These are phyloP conservation scores for Nitzschia palea DNA, from an alignment of 108 stramenopile species.

Conservation along the genomic window DNA sequence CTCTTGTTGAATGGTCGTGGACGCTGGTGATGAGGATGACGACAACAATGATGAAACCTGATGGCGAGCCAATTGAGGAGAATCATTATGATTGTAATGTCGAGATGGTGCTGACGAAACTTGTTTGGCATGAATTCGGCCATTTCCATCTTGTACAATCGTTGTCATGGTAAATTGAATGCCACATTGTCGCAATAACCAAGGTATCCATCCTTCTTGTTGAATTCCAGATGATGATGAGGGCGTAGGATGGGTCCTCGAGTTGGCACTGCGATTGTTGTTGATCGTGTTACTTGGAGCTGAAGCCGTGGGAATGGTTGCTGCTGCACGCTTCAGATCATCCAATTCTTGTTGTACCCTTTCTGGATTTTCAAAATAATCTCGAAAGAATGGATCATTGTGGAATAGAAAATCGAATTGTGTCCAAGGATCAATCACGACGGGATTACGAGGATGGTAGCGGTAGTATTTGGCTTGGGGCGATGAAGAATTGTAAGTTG, in stretches of 20 bases:
- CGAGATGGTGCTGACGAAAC: not conserved
- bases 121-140: not conserved
- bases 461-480: not conserved
- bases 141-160: conserved; percentile 18
- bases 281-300: not conserved
- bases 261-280: not conserved
- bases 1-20: conserved; percentile 38
- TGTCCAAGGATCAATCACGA: conserved; percentile 45
- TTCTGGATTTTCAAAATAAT: conserved; percentile 37
- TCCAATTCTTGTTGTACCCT: conserved; percentile 70
- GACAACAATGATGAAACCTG: too few species aligned
- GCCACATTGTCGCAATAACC: conserved; percentile 57
- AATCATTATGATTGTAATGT: conserved; percentile 3
- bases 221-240: conserved; percentile 9
- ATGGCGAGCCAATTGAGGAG: too few species aligned
- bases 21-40: too few species aligned
- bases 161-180: conserved; percentile 50
- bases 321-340: not conserved
- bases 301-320: not conserved
- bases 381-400: conserved; percentile 74
- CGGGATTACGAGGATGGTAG: not conserved
- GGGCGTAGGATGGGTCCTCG: conserved; percentile 2
- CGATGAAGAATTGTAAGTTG: not conserved
- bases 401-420: conserved; percentile 73
- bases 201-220: conserved; percentile 45